phyloP scores from a whole-genome alignment of 352 stramenopile species.

The Pythium dissotocum region DNA sequence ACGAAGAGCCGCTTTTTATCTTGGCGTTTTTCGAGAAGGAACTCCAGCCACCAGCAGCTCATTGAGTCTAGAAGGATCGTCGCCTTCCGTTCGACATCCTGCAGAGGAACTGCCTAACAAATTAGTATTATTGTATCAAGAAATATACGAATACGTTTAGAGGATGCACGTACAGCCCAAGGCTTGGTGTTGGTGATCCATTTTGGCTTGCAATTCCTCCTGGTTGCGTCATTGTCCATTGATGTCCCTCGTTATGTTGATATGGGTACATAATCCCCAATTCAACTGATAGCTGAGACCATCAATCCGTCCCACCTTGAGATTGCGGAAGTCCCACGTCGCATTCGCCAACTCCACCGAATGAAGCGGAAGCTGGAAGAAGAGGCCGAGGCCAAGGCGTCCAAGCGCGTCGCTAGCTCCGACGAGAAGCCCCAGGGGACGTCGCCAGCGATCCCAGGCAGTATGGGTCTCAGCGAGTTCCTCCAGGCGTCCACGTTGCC shows the following conservation, averaged over 20 bases:
- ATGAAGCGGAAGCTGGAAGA: background rate
- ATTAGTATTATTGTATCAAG: too few species aligned
- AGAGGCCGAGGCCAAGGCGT: background rate
- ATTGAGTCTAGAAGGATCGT: background rate
- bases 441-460: too few species aligned
- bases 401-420: background rate
- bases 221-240: background rate
- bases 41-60: background rate
- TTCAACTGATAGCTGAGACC: background rate
- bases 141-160: too few species aligned
- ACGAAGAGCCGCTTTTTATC: conserved; percentile 39
- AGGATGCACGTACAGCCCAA: too few species aligned
- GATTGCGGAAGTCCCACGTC: too few species aligned
- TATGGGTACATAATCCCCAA: background rate
- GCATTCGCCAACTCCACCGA: background rate
- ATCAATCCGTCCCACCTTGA: background rate
- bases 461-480: background rate
- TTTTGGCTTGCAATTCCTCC: too few species aligned
- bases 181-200: too few species aligned
- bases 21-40: conserved; percentile 32
- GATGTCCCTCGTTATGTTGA: background rate
- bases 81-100: too few species aligned
- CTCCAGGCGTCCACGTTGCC: background rate
- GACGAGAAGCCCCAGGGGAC: background rate
- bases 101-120: too few species aligned